Evolutionary conservation across 1,139 yeast genomes (phyloP), one percentile per base, ranked within the genome.

Genomic region (Neolecta irregularis): DNA sequence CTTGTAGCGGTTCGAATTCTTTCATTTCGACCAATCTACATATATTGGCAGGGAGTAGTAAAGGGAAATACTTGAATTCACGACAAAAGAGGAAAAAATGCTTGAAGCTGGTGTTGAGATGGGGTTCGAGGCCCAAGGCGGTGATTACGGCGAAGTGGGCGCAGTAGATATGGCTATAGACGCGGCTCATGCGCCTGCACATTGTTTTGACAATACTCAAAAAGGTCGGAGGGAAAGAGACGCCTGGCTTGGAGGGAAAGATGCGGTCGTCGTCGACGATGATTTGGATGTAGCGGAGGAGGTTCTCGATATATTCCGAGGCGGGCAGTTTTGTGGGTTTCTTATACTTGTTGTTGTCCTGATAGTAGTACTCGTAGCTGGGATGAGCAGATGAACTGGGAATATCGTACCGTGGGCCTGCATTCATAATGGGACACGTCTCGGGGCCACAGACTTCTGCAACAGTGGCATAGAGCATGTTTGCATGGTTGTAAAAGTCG

Each of bases 131-230:
- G 1, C 94, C 94, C 47, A 88, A 64, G 52, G 85, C 96, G 30
- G 83, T 70, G 39, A 88, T 78, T 54, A 85, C 94, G 54, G 83
- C 93, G 57, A 88, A 88, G 55, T 88, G 99, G 52, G 88, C 96
- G 52, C 98, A 88, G 56, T 88, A 88, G 31, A 88, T 80, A 58
- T 88, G 99, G 2, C 98, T 96, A 53, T 91, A 91, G n/a, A 88
- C 83, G 53, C 99, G 67, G 55, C 85, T 88, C 41, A 88, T 61
- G 45, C 98, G 69, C 56, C 85, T 83, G 61, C 85, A 71, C 33
- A 88, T 80, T 15, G 92, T 85, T 51, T 74, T 76, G 35, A 80
- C 80, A 44, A 81, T 67, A 12, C 75, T 70, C 11, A 71, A 67
- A 34, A 68, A 63, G 32, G 51, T 50, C 31, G 51, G 49, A 24